Evolutionary conservation across 2,329 filamentous ascomycete species (phyloP), one percentile per base, ranked within the genome.

Genomic region (Colletotrichum tofieldiae): DNA sequence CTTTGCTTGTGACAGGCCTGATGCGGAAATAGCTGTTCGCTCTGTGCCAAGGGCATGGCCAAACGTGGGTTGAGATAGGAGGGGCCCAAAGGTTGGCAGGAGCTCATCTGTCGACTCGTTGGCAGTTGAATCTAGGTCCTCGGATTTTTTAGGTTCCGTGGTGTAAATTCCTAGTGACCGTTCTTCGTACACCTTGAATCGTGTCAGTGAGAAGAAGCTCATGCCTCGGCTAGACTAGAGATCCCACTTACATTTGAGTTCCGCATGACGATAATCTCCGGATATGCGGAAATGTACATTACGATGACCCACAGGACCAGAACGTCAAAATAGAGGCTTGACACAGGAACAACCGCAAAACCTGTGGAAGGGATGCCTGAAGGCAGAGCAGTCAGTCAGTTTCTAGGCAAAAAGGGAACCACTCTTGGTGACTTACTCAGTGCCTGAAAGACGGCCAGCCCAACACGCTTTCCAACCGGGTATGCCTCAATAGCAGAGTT

Each of bases 241-340:
- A 47, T 64, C 2, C 0, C 49, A 56, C 59, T 64, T 32, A 64
- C 65, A n/a, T 68, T 68, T 45, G 91, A 92, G 77, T 91, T 90
- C 35, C 92, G 87, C 81, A 92, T 89, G 1, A 88, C 90, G 71
- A 92, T 89, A 41, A 89, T 86, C 37, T 91, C 86, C 0, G 91
- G 90, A 68, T 90, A 92, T 2, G 87, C 88, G 1, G 89, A 89
- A 54, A 92, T 88, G 78, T 92, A 92, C 89, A 92, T 92, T 83
- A 91, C 90, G 67, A 92, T 85, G 20, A 91, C 83, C 76, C 90
- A 92, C 1, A 90, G 80, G 1, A 92, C 84, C 67, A 91, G 87
- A 9, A 92, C 82, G 4, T 88, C 89, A 16, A 90, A 89, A 43
- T 87, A 87, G 2, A 87, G 82, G 1, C 85, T 81, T 3, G 89